Conservation (phyloP, 208 protist species). For the Leishmania amazonensis region DNA sequence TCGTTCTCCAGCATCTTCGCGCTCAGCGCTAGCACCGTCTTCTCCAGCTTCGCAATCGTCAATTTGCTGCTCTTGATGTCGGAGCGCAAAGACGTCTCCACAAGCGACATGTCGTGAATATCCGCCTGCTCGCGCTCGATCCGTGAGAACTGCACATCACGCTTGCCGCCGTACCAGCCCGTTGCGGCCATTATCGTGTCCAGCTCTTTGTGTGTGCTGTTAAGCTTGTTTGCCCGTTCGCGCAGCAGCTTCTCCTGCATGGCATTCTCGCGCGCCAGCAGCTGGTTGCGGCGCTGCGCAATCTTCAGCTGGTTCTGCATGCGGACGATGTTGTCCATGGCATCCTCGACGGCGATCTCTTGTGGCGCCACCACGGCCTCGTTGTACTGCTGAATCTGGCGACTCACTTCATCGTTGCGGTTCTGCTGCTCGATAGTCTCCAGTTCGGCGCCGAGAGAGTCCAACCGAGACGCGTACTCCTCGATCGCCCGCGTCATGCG, state of each 20-base stretch:
- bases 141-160: constrained; percentile 43
- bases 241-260: constrained; percentile 68
- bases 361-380: constrained; percentile 31
- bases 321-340: constrained; percentile 79
- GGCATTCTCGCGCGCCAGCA: constrained; percentile 71
- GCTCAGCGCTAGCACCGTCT: constrained; percentile 50
- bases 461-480: constrained; percentile 50
- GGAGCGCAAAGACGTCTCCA: constrained; percentile 51
- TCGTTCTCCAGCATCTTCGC: constrained; percentile 38
- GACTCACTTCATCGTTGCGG: constrained; percentile 63
- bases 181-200: constrained; percentile 58
- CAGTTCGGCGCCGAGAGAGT: constrained; percentile 49
- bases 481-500: constrained; percentile 65
- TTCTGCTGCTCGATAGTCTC: constrained; percentile 67
- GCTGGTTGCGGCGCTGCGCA: constrained; percentile 72
- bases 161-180: constrained; percentile 66
- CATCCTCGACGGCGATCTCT: constrained; percentile 83
- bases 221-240: constrained; percentile 57
- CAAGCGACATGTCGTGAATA: constrained; percentile 65
- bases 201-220: constrained; percentile 39
- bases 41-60: constrained; percentile 78
- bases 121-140: constrained; percentile 37
- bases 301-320: constrained; percentile 91
- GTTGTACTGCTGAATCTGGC: constrained; percentile 73
- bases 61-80: constrained; percentile 64